Evolutionary conservation across 164 flowering plant genomes (phyloP).

Genomic region (Magnolia changhungtana): DNA sequence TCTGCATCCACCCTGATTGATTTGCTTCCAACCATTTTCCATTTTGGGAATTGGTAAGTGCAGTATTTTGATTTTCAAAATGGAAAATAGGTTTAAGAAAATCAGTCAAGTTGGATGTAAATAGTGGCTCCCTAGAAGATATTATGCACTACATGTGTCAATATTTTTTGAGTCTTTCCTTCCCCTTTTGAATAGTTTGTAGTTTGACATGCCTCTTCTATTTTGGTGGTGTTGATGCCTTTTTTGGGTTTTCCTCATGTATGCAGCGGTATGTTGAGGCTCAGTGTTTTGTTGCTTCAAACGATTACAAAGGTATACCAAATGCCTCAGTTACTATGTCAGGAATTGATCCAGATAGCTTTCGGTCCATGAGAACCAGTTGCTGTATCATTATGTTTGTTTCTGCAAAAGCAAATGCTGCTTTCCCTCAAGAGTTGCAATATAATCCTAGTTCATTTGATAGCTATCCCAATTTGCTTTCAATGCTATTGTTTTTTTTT

Average conservation of each 20-base stretch:
- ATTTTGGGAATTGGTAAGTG: background rate
- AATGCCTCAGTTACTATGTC: background rate
- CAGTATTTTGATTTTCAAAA: background rate
- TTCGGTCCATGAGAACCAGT: background rate
- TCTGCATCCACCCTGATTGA: no score
- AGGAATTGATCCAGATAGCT: background rate
- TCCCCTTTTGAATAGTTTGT: background rate
- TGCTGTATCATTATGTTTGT: background rate
- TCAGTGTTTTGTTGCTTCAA: conserved; percentile 84
- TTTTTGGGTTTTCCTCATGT: conserved; percentile 3
- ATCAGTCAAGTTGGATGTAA: background rate
- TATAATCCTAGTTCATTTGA: no score
- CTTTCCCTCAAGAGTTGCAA: no score
- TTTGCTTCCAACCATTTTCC: no score
- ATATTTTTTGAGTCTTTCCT: background rate
- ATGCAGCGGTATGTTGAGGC: conserved; percentile 98
- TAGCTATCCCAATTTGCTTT: background rate
- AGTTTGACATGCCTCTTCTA: background rate
- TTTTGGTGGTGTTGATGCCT: background rate
- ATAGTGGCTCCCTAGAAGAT: background rate
- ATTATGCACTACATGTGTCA: background rate
- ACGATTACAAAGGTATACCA: conserved; percentile 84
- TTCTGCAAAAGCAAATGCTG: background rate
- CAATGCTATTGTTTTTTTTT: background rate
- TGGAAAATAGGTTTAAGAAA: background rate